Base-by-base conservation (phyloP, 345 rosid genomes). In the Rubroshorea leprosula region DNA sequence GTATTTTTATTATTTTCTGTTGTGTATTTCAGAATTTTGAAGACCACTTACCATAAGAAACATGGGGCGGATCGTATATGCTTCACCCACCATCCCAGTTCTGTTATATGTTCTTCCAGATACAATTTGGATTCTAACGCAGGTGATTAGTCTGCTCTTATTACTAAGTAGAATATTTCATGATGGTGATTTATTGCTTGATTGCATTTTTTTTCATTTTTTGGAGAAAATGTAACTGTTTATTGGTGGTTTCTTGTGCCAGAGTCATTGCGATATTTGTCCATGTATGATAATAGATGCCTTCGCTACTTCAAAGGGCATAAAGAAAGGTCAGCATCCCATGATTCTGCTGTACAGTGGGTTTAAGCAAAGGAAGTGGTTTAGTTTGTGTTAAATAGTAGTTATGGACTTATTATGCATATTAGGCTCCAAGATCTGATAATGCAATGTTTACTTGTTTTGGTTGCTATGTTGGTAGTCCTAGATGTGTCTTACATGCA, bases 281-380 rank as follows among this genome's bases (percentile, higher is more conserved):
- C 99, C 10, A 87, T 94, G 96, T 90, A 85, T 26, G 99, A 94
- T 74, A 94, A 94, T 58, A 76, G 99, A 65, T 77, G 86, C 70
- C 99, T 94, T 59, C 99, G 95, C 57, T 90, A 93, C 75, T 93
- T 93, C 73, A 93, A 90, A 77, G 99, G 99, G 19, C 99, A 90
- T 67, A 90, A 81, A 65, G 90, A 85, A 71, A 93, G 96, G 97
- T 87, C 35, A 26, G 72, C 51, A 21, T 50, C 24, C 8, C 29
- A 6, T 38, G 55, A 49, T 16, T 31, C 27, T 29, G 4, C 9
- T 29, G 4, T 29, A 29, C 35, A 29, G 9, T 29, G 4, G 35
- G 35, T 29, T 29, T 29, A n/a, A n/a, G n/a, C n/a, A n/a, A n/a
- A n/a, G 35, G 5, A 29, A 29, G 4, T 29, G 9, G 35, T 29